phyloP scores from a whole-genome alignment of 2,329 filamentous ascomycete species.

The Keithomyces neogunnii region DNA sequence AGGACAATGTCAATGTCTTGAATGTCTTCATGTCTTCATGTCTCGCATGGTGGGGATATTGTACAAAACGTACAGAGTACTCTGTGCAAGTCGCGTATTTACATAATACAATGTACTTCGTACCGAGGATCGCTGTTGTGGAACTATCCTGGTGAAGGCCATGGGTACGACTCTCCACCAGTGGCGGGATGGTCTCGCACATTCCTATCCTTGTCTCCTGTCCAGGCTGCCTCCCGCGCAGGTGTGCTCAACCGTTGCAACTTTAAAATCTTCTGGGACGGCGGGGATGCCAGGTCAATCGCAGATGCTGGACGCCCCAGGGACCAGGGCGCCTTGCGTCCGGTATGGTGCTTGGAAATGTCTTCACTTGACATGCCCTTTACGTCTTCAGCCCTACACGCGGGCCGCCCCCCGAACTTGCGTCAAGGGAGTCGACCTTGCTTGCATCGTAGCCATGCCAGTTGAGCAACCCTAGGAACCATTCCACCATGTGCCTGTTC shows the following conservation, averaged over 20 bases:
- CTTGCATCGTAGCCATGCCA: constrained; percentile 4
- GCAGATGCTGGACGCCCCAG: background rate
- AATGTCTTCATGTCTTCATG: no score
- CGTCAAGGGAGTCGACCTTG: constrained; percentile 4
- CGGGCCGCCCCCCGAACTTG: constrained; percentile 8
- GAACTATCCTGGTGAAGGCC: background rate
- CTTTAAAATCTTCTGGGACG: constrained; percentile 5
- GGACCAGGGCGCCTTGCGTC: constrained; percentile 5
- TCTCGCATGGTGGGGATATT: no score
- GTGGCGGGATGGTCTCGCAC: background rate
- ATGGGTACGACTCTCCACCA: background rate
- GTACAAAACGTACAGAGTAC: no score
- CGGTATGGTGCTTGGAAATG: constrained; percentile 6
- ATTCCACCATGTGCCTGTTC: background rate
- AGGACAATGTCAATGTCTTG: no score
- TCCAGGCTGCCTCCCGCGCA: constrained; percentile 1
- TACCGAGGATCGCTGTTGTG: no score
- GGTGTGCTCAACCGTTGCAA: constrained; percentile 2
- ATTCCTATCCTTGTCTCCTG: constrained; percentile 2
- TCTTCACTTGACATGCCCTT: constrained; percentile 6
- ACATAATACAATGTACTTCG: no score
- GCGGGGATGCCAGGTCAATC: constrained; percentile 1
- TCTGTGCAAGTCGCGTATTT: no score
- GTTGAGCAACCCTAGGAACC: constrained; percentile 1
- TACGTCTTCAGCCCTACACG: constrained; percentile 8